Evolutionary conservation across 2,329 filamentous ascomycete species (phyloP).

Genomic region (Apiospora marii): DNA sequence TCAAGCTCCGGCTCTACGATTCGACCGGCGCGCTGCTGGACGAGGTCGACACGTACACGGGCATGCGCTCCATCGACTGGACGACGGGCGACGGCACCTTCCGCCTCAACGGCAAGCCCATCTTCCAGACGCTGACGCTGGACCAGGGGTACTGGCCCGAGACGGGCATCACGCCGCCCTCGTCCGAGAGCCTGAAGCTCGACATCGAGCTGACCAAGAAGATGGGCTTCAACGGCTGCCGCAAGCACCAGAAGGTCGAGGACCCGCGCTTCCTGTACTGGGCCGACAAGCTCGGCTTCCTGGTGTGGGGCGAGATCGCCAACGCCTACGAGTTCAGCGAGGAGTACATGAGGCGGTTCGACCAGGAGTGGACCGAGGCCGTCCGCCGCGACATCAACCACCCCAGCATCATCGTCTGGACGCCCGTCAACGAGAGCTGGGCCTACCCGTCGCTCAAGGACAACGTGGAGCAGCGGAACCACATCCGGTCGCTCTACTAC

Average conservation of each 20-base stretch:
- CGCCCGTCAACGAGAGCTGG: constrained; percentile 71
- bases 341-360: constrained; percentile 66
- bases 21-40: constrained; percentile 54
- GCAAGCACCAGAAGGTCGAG: constrained; percentile 72
- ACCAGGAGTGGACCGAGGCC: constrained; percentile 69
- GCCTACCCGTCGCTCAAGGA: constrained; percentile 66
- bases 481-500: constrained; percentile 70
- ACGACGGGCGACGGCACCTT: constrained; percentile 64
- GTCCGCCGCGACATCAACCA: constrained; percentile 72
- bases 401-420: constrained; percentile 71
- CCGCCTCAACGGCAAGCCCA: constrained; percentile 63
- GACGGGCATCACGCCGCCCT: constrained; percentile 66
- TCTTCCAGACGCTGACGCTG: constrained; percentile 67
- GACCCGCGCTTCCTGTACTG: constrained; percentile 68
- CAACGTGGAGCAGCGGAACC: constrained; percentile 66
- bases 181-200: constrained; percentile 50
- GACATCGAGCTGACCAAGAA: constrained; percentile 65
- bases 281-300: constrained; percentile 66
- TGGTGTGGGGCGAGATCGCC: constrained; percentile 71
- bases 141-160: constrained; percentile 72
- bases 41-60: constrained; percentile 65
- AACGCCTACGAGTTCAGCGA: constrained; percentile 69
- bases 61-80: constrained; percentile 69
- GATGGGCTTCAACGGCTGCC: constrained; percentile 71
- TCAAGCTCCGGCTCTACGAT: constrained; percentile 61